These are phyloP conservation scores for Powellomyces hirtus DNA, from an alignment of 192 early-diverging fungal genomes.

Conservation along the genomic window DNA sequence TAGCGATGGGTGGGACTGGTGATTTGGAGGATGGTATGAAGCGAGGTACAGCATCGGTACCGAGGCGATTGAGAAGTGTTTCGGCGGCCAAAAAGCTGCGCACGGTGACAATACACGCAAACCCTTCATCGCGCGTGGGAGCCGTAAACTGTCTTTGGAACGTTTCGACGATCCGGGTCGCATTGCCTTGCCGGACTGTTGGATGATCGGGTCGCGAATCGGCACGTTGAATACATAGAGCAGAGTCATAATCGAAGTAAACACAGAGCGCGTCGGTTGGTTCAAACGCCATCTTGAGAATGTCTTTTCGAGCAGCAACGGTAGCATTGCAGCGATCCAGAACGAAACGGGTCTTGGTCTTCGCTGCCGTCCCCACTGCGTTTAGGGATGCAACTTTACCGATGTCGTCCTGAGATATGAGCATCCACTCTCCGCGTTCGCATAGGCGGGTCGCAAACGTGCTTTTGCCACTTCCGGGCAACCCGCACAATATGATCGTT, in stretches of 20 bases:
- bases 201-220: slow-evolving; percentile 33
- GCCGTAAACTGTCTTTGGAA: slow-evolving; percentile 23
- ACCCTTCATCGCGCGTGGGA: slow-evolving; percentile 15
- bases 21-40: too few relatives aligned
- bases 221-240: slow-evolving; percentile 30
- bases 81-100: background rate
- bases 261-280: slow-evolving; percentile 22
- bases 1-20: too few relatives aligned
- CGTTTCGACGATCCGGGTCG: slow-evolving; percentile 9
- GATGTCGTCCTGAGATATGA: slow-evolving; percentile 41
- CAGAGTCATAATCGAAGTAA: slow-evolving; percentile 28
- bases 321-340: slow-evolving; percentile 44
- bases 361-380: background rate
- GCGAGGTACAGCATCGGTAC: too few relatives aligned
- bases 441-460: slow-evolving; percentile 21
- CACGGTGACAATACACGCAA: slow-evolving; percentile 9
- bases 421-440: slow-evolving; percentile 11
- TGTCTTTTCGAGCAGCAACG: slow-evolving; percentile 17
- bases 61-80: background rate
- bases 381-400: slow-evolving; percentile 28
- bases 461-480: slow-evolving; percentile 44
- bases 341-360: slow-evolving; percentile 17
- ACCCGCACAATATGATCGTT: slow-evolving; percentile 35
- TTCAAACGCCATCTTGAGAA: slow-evolving; percentile 16
- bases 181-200: slow-evolving; percentile 27